A percentile compares a stretch with the other conserved stretches of the same genome.
Evolutionary conservation across 2,329 filamentous ascomycete genomes (phyloP).

Genomic region (Thelonectria rubi): DNA sequence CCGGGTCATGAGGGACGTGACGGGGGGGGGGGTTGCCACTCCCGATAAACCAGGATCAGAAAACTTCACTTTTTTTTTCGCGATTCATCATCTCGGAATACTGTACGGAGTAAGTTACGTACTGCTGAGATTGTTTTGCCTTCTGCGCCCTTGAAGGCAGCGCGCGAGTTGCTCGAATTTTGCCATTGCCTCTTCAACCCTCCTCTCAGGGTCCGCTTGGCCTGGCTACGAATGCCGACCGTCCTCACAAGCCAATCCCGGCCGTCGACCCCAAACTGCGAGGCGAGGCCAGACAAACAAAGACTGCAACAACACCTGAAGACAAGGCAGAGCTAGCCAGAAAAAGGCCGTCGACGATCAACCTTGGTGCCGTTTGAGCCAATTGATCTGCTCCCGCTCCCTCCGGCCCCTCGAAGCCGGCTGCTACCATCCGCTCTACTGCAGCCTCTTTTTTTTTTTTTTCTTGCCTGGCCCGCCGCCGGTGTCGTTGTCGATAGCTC

Average conservation of each 20-base stretch:
- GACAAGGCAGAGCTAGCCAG: conserved; percentile 1
- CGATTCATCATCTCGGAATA: neutral
- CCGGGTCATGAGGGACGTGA: conserved; percentile 24
- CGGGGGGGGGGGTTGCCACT: conserved; percentile 7
- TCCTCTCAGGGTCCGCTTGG: neutral
- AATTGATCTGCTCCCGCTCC: conserved; percentile 17
- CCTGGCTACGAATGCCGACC: neutral
- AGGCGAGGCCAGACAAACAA: neutral
- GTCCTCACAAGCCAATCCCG: conserved; percentile 19
- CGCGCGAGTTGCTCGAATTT: neutral
- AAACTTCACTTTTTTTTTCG: conserved; percentile 9
- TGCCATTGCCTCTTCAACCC: neutral
- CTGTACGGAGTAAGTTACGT: too few relatives aligned
- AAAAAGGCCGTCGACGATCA: conserved; percentile 14
- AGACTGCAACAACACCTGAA: neutral
- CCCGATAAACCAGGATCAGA: conserved; percentile 13
- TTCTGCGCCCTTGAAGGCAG: too few relatives aligned
- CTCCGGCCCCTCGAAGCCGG: conserved; percentile 21
- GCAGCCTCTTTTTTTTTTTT: conserved; percentile 2
- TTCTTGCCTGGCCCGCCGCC: conserved; percentile 1
- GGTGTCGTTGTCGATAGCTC: neutral
- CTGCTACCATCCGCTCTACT: conserved; percentile 9
- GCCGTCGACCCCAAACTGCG: conserved; percentile 5
- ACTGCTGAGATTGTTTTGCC: neutral
- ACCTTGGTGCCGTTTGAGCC: conserved; percentile 7